Evolutionary conservation across 2,329 filamentous ascomycete genomes (phyloP), one percentile per base, ranked within the genome.

Genomic region (Trichoderma gracile): DNA sequence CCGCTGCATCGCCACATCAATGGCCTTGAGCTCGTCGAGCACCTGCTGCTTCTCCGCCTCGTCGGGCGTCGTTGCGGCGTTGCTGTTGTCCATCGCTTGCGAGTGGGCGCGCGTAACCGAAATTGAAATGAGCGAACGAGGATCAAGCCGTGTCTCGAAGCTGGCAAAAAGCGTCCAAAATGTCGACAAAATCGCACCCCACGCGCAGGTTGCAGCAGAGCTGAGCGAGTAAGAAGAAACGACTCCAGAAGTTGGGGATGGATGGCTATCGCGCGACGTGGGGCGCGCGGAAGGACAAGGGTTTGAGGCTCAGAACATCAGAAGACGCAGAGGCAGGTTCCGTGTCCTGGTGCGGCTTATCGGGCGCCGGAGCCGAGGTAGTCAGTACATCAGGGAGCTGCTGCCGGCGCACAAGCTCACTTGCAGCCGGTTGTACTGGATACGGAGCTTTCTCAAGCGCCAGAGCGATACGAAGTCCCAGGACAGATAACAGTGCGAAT

Each of bases 1-100:
- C 40, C 80, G 78, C 69, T 81, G 75, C 69, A 86, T 77, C 25
- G 79, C 80, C 65, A 79, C 76, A 65, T 82, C 78, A 7, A 86
- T 76, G 65, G 79, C 79, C 62, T 79, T 77, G 71, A 86, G 83
- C 54, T 84, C 79, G 75, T 77, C 77, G 9, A 73, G 71, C 62
- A 77, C 77, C 45, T 74, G 71, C 56, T 67, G 68, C 38, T 65
- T 68, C 58, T 66, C 66, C 42, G 65, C 65, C 61, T 67, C 68
- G 59, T 71, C 68, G 40, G 69, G 63, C 27, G 67, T 62, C 49
- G 49, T 56, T 46, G 68, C 52, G 66, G 69, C 65, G 55, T 73
- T 65, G 33, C 33, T 14, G 59, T 68, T 43, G 21, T 61, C 58
- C 54, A 62, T 65, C 25, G 58, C 30, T 61, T 33, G 15, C 42